Conservation (phyloP, 2,329 filamentous ascomycete species). For the Blumeriella jaapii region DNA sequence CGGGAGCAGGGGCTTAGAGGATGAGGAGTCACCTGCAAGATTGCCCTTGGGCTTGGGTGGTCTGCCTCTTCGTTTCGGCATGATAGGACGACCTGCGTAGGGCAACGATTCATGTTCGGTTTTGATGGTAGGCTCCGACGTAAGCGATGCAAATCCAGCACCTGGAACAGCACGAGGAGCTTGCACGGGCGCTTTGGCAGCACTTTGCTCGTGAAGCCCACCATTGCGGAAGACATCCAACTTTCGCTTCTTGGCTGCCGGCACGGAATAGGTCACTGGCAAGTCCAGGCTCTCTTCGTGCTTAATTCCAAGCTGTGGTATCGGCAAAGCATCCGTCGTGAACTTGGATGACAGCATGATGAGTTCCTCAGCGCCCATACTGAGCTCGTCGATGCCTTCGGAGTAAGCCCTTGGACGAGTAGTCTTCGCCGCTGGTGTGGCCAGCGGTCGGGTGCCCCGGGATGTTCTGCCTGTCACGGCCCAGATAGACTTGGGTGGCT, state of each 20-base stretch:
- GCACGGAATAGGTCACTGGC: constrained; percentile 2
- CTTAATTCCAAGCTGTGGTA: constrained; percentile 10
- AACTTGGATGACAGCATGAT: constrained; percentile 15
- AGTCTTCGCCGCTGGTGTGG: constrained; percentile 1
- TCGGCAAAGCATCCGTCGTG: constrained; percentile 6
- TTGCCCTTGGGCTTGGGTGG: background rate
- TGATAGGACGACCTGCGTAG: background rate
- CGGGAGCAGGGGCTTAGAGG: background rate
- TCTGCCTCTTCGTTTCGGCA: constrained; percentile 5
- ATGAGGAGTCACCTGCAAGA: constrained; percentile 2
- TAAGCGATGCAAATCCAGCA: too few species aligned
- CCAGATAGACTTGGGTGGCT: too few species aligned
- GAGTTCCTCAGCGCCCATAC: constrained; percentile 18
- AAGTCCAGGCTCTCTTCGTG: constrained; percentile 9
- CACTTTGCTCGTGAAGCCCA: constrained; percentile 3
- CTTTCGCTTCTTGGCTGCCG: constrained; percentile 13
- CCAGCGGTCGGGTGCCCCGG: background rate
- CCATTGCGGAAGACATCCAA: constrained; percentile 8
- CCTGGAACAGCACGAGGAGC: too few species aligned
- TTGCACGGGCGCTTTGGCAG: background rate
- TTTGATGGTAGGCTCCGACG: constrained; percentile 1
- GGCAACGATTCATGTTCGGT: constrained; percentile 1
- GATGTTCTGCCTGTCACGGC: background rate
- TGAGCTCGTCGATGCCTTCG: constrained; percentile 24
- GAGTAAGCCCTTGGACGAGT: background rate